These are phyloP conservation scores for Diplodia sapinea DNA, from an alignment of 2,329 filamentous ascomycete genomes.

Conservation along the genomic window DNA sequence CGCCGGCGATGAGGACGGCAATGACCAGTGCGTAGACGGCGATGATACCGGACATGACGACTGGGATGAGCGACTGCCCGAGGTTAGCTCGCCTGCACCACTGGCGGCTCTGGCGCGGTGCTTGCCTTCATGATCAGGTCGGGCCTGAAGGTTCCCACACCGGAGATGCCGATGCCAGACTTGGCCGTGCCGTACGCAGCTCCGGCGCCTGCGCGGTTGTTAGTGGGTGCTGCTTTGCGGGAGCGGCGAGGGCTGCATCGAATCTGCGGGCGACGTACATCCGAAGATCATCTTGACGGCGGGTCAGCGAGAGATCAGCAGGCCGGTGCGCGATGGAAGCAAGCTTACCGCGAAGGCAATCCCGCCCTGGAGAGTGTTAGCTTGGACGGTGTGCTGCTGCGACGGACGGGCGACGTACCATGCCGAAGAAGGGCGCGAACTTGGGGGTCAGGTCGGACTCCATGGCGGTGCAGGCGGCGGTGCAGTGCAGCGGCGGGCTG, in stretches of 20 bases:
- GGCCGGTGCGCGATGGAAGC: slow-evolving; percentile 34
- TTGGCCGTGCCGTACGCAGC: slow-evolving; percentile 89
- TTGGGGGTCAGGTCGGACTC: slow-evolving; percentile 69
- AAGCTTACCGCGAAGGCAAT: slow-evolving; percentile 70
- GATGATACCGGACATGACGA: slow-evolving; percentile 99
- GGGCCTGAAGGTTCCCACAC: slow-evolving; percentile 82
- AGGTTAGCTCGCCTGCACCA: slow-evolving; percentile 9
- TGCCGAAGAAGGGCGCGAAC: slow-evolving; percentile 87
- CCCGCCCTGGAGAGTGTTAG: slow-evolving; percentile 65
- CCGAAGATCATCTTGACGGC: slow-evolving; percentile 73
- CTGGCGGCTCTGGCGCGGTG: slow-evolving; percentile 1
- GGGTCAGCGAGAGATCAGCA: slow-evolving; percentile 29
- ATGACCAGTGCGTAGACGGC: slow-evolving; percentile 98
- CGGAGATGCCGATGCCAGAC: slow-evolving; percentile 85
- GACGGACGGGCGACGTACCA: slow-evolving; percentile 64
- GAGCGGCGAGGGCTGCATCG: background rate
- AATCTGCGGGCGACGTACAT: slow-evolving; percentile 60
- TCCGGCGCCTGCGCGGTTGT: slow-evolving; percentile 61
- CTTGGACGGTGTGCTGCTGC: slow-evolving; percentile 31
- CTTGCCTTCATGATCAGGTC: slow-evolving; percentile 89
- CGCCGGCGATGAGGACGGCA: slow-evolving; percentile 91
- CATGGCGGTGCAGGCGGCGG: slow-evolving; percentile 26
- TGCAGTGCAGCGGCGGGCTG: background rate
- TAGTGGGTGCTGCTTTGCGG: slow-evolving; percentile 33
- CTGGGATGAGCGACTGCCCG: slow-evolving; percentile 76